These are phyloP conservation scores for Scleroderma bovista DNA, from an alignment of 768 basidiomycete species.

Conservation along the genomic window DNA sequence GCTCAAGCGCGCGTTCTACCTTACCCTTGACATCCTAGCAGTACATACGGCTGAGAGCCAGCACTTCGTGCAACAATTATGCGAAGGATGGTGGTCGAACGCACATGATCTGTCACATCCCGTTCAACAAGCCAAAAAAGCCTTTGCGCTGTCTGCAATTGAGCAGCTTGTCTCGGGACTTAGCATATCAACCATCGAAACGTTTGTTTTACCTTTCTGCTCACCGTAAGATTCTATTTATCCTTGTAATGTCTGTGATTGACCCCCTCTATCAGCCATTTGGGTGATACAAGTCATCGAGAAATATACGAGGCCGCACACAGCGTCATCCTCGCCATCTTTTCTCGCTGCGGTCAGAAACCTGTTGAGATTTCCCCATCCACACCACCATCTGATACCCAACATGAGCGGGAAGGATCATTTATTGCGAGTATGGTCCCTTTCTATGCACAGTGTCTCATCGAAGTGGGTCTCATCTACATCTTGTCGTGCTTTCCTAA, in stretches of 20 bases:
- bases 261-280: conserved; percentile 39
- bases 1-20: conserved; percentile 69
- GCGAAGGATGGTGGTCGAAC: conserved; percentile 24
- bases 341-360: conserved; percentile 53
- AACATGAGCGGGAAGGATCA: conserved; percentile 14
- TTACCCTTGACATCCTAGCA: conserved; percentile 69
- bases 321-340: conserved; percentile 73
- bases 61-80: conserved; percentile 35
- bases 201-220: conserved; percentile 55
- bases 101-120: conserved; percentile 19
- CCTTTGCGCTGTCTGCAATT: conserved; percentile 66
- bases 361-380: conserved; percentile 7
- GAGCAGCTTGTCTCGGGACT: conserved; percentile 74
- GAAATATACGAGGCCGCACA: conserved; percentile 87
- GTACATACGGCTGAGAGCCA: conserved; percentile 32
- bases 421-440: conserved; percentile 60
- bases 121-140: conserved; percentile 35
- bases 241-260: not conserved
- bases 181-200: conserved; percentile 45
- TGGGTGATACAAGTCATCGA: conserved; percentile 51
- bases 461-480: conserved; percentile 47
- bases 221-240: conserved; percentile 57
- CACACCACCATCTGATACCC: conserved; percentile 5
- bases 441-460: conserved; percentile 65
- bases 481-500: not conserved